Base-by-base conservation (phyloP, 2,329 filamentous ascomycete species). In the Microdochium paspali region DNA sequence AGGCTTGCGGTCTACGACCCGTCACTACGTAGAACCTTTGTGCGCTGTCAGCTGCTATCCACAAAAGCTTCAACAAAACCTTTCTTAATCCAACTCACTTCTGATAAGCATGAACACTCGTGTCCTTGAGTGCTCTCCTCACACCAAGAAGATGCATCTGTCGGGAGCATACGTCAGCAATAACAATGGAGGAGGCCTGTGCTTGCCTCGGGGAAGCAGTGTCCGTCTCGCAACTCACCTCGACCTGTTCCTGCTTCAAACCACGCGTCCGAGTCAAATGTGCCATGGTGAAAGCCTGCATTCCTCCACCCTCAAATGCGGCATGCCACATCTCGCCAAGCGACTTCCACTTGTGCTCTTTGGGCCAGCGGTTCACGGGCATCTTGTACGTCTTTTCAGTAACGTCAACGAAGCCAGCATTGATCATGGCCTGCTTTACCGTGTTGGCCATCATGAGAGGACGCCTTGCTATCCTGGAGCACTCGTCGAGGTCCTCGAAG, bases 401-500 rank as follows among this genome's bases (percentile, higher is more conserved):
- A 12, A 81, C 68, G 46, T 80, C 73, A 6, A 75, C 69, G 51
- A 81, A 81, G 0, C 78, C 78, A 2, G 69, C 74, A 24, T 72
- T 67, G 43, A 67, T 56, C 51, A 68, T 70, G 39, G 66, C 62
- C 18, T 62, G 55, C 47, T 62, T 65, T 10, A 70, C 58, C 24
- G 56, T 54, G 3, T 57, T 55, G 15, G 59, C 65, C 40, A 68
- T 56, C 42, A 64, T 52, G 6, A 70, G 55, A 2, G 69, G 64
- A 5, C 72, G 67, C 18, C 64, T 53, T 20, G 67, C 63, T 0
- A 55, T 52, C 20, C 58, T 60, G 1, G 64, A 65, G 4, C 73
- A 71, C 2, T 61, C 53, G 3, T 63, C 54, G 23, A 75, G 58
- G 40, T 73, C 66, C 7, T 60, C 54, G 15, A 66, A 61, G 63